Base-by-base conservation (phyloP, 2,329 filamentous ascomycete species). In the Mariannaea elegans region DNA sequence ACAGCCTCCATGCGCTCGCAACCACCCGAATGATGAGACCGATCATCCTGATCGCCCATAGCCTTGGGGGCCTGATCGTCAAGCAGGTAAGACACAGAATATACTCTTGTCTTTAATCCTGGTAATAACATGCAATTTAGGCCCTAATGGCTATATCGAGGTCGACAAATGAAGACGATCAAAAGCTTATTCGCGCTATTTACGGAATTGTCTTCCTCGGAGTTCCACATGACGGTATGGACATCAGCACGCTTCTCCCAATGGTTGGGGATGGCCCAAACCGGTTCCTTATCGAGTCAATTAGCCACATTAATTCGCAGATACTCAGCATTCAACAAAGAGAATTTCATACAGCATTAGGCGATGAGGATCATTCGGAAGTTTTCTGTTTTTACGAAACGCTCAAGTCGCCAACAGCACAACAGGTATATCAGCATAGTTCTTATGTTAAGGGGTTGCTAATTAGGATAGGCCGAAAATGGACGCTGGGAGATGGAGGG, bases 401-500 rank as follows among this genome's bases (percentile, higher is more conserved):
- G 2, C 16, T 50, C 7, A 16, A 58, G 23, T 71, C 67, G 19
- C 68, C 61, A 21, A 72, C 64, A 34, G 65, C 65, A 63, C 45
- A 55, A 50, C 42, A 62, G 47, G 65, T 65, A 46, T 56, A 51
- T 41, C 59, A 49, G 65, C 62, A 60, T 44, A 39, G 31, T 31
- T 16, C 6, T 16, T 31, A 7, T 51, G 29, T 21, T 19, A 49
- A 42, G 34, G 13, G 31, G 24, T 12, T 12, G 16, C 23, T 47
- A 34, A 52, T n/a, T 27, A 19, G 18, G 21, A 46, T 24, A 69
- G 67, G 45, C 62, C n/a, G 32, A 60, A 50, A 51, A 66, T 18
- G 65, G 65, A 27, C 50, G 49, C 13, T 70, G 70, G 68, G n/a
- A 14, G 16, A 69, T 69, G 64, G 61, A 21, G 7, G 68, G 69